Conservation (phyloP, 768 basidiomycete genomes). For the Lactarius pseudohatsudake region DNA sequence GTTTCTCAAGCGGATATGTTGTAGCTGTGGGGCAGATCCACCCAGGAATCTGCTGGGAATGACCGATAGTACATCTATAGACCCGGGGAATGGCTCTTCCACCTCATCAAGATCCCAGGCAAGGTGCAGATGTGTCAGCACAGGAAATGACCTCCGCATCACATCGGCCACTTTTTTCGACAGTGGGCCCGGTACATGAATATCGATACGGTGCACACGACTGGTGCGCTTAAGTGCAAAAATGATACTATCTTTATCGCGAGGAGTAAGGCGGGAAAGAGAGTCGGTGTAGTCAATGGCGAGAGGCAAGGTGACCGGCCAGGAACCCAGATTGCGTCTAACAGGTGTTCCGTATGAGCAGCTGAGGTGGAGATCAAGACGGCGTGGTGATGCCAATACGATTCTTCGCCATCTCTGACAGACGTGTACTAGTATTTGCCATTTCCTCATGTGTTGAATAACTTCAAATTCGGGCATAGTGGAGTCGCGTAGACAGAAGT, state of each 20-base stretch:
- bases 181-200: not conserved
- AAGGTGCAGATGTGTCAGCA: not conserved
- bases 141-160: not conserved
- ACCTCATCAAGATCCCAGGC: no score
- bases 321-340: not conserved
- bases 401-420: not conserved
- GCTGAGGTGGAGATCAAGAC: not conserved
- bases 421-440: not conserved
- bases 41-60: not conserved
- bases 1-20: no score
- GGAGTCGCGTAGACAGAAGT: no score
- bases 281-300: not conserved
- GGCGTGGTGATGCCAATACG: not conserved
- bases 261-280: not conserved
- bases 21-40: not conserved
- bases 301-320: not conserved
- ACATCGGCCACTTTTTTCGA: no score
- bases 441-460: not conserved
- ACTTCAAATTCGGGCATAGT: no score
- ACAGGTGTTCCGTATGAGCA: not conserved
- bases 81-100: no score
- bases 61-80: no score
- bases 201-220: not conserved
- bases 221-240: not conserved
- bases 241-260: not conserved